Conservation (phyloP, 306 rosid species). For the Sophora flavescens region DNA sequence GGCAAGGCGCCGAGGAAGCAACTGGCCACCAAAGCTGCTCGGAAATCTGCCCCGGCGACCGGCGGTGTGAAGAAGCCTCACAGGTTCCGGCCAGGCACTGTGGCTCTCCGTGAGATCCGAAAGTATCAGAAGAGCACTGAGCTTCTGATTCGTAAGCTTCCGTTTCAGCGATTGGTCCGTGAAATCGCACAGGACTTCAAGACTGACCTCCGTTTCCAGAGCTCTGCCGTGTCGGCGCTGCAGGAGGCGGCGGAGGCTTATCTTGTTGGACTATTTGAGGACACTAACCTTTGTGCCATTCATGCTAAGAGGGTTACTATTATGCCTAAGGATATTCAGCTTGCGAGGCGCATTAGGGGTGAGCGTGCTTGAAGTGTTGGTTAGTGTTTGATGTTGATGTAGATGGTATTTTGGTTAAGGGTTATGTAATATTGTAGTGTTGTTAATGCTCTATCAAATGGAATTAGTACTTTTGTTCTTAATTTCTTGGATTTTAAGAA, state of each 20-base stretch:
- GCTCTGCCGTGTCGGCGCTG: slow-evolving; percentile 57
- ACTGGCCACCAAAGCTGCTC: slow-evolving; percentile 54
- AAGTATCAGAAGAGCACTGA: slow-evolving; percentile 66
- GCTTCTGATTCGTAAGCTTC: slow-evolving; percentile 56
- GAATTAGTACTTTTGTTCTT: not conserved
- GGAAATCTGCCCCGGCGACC: slow-evolving; percentile 61
- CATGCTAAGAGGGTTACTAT: slow-evolving; percentile 62
- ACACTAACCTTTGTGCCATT: slow-evolving; percentile 56
- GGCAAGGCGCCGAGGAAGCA: slow-evolving; percentile 64
- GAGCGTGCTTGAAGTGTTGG: slow-evolving; percentile 46
- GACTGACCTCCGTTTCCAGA: slow-evolving; percentile 59
- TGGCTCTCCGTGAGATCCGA: slow-evolving; percentile 60
- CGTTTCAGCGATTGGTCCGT: slow-evolving; percentile 56
- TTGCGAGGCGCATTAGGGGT: slow-evolving; percentile 61
- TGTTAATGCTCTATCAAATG: slow-evolving; percentile 3
- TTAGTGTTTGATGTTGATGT: slow-evolving; percentile 19
- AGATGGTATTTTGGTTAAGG: not conserved
- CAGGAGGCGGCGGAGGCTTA: slow-evolving; percentile 61
- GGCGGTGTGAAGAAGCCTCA: slow-evolving; percentile 65
- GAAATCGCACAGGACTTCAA: slow-evolving; percentile 65
- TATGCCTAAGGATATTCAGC: slow-evolving; percentile 64
- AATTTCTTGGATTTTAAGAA: too few relatives aligned
- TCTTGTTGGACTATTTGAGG: slow-evolving; percentile 55
- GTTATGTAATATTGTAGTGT: not conserved
- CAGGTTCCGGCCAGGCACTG: slow-evolving; percentile 57